These are phyloP conservation scores for Brassica cretica DNA, from an alignment of 345 rosid species.

Conservation along the genomic window DNA sequence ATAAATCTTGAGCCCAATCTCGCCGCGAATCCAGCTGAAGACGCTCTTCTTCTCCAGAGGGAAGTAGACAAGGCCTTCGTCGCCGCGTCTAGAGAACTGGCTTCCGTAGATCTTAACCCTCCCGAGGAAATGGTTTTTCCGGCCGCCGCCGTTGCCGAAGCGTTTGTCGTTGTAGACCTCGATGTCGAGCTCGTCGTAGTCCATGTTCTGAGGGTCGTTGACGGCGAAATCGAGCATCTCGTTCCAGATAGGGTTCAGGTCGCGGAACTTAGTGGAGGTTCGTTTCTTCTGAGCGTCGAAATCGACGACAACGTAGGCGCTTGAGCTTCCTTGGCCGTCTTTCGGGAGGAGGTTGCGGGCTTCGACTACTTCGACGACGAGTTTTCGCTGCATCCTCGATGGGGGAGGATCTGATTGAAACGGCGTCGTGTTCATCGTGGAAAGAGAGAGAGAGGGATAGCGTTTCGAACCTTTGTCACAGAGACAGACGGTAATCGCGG, in stretches of 20 bases:
- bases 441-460: slow-evolving; percentile 1
- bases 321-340: slow-evolving; percentile 96
- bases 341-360: slow-evolving; percentile 88
- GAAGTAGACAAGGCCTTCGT: slow-evolving; percentile 75
- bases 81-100: slow-evolving; percentile 68
- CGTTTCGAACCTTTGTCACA: slow-evolving; percentile 24
- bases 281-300: slow-evolving; percentile 81
- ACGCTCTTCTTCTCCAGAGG: slow-evolving; percentile 90
- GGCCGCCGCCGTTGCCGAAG: slow-evolving; percentile 73
- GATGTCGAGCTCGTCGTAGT: slow-evolving; percentile 68
- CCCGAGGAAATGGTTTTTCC: slow-evolving; percentile 88
- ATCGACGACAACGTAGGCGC: slow-evolving; percentile 76
- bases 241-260: slow-evolving; percentile 88
- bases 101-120: slow-evolving; percentile 85
- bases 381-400: slow-evolving; percentile 49
- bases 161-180: slow-evolving; percentile 85
- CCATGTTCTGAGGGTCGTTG: slow-evolving; percentile 78
- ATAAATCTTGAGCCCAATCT: slow-evolving; percentile 75
- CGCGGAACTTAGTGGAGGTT: slow-evolving; percentile 68
- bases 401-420: slow-evolving; percentile 43
- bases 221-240: slow-evolving; percentile 79
- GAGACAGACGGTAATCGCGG: slow-evolving; percentile 38
- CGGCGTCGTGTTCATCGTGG: slow-evolving; percentile 46
- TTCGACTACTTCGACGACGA: slow-evolving; percentile 68
- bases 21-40: slow-evolving; percentile 89